Evolutionary conservation across 2,329 filamentous ascomycete species (phyloP), one percentile per base, ranked within the genome.

Genomic region (Aspergillus sclerotialis): DNA sequence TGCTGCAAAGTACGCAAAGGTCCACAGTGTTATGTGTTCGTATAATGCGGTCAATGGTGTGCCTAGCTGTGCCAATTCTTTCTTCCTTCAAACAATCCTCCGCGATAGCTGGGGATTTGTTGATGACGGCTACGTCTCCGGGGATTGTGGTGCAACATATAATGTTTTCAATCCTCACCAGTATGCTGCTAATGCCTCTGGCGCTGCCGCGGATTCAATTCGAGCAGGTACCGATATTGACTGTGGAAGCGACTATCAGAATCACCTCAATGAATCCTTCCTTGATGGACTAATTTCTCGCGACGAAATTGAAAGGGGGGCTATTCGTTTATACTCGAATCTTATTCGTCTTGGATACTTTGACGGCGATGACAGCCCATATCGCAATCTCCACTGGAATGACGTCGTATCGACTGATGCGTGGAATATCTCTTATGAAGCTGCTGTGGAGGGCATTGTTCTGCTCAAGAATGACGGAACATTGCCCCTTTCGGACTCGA

Each of bases 31-130:
- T 43, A 79, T 79, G 76, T 78, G 75, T 46, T 70, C 69, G 0
- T 79, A 80, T 52, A 79, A 84, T 42, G 63, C 76, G 0, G 65
- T 84, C 26, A 82, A 84, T 37, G 80, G 80, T 0, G 68, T 77
- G 0, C 80, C 80, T 0, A 70, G 76, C 3, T 84, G 80, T 44
- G 76, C 77, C 0, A 74, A 75, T 43, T 63, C 67, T 0, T 84
- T 78, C 43, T 65, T 84, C 1, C 64, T 84, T 23, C 67, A 79
- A 41, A 73, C 72, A 0, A 64, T 85, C 10, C 65, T 85, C 3
- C 69, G 81, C 2, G 72, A 81, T 28, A 73, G 78, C 46, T 85
- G 80, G 75, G 69, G 66, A 28, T 85, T 78, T 68, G 73, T 69
- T 0, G 66, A 71, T 3, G 68, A 75, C 28, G 69, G 78, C 32